These are phyloP conservation scores for Pyrrhoderma noxium DNA, from an alignment of 1,284 basidiomycete genomes.

Conservation along the genomic window DNA sequence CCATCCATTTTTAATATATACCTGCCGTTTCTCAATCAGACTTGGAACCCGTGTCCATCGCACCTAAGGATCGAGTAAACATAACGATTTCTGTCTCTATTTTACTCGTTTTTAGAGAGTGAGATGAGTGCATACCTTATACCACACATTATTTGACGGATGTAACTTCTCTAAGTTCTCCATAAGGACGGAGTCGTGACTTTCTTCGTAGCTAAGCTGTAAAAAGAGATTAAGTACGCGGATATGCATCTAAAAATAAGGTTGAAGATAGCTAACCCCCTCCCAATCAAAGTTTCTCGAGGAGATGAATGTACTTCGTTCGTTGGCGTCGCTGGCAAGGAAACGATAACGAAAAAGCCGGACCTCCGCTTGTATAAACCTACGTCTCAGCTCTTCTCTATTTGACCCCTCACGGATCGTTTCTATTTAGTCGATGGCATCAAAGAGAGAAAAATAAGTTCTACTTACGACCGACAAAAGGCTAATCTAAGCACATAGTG, in stretches of 20 bases:
- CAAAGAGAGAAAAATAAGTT: conserved; percentile 1
- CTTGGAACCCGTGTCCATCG: conserved; percentile 92
- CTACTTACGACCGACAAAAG: conserved; percentile 93
- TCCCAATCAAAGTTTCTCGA: conserved; percentile 79
- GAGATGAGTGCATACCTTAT: conserved; percentile 3
- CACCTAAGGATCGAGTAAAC: conserved; percentile 32
- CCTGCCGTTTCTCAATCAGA: conserved; percentile 79
- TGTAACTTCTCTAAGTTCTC: conserved; percentile 8
- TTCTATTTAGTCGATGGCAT: no score
- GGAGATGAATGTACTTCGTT: conserved; percentile 67
- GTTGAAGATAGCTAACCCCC: conserved; percentile 36
- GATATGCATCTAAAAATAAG: background rate
- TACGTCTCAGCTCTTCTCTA: conserved; percentile 87
- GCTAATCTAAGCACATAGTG: conserved; percentile 95
- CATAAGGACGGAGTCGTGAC: conserved; percentile 7
- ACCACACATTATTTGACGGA: conserved; percentile 8
- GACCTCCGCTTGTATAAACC: conserved; percentile 88
- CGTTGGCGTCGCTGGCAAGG: conserved; percentile 57
- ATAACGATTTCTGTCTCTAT: background rate
- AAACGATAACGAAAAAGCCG: conserved; percentile 83
- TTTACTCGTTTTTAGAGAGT: background rate
- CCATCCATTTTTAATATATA: conserved; percentile 76
- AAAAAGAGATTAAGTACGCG: background rate
- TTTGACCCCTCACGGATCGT: no score
- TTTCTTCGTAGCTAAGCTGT: conserved; percentile 11